Conservation (phyloP, 352 stramenopile species). For the Blastocystis sp. region DNA sequence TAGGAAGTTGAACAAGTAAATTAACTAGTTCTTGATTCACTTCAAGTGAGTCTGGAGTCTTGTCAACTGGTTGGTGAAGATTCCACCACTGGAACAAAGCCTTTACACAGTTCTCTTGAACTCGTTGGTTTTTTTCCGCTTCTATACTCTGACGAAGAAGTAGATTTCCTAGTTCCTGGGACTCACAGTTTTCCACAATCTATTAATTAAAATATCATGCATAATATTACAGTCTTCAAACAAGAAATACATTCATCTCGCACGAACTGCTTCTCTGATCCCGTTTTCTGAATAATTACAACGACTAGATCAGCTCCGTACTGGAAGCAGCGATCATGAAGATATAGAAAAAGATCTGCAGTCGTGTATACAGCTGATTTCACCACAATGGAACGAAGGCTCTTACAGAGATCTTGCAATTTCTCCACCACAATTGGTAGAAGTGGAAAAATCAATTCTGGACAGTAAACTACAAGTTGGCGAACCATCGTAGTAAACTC, state of each 20-base stretch:
- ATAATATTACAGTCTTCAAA: background rate
- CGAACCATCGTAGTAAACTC: background rate
- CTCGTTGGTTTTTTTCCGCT: background rate
- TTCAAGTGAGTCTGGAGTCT: background rate
- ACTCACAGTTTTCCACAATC: slow-evolving; percentile 20
- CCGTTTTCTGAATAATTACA: background rate
- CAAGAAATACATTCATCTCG: slow-evolving; percentile 37
- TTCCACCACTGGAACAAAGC: slow-evolving; percentile 15
- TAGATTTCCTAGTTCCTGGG: background rate
- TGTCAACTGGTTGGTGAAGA: background rate
- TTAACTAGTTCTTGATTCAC: background rate
- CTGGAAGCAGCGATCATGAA: background rate
- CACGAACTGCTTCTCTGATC: slow-evolving; percentile 42
- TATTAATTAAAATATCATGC: background rate
- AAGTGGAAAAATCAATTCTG: background rate
- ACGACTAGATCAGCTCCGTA: background rate
- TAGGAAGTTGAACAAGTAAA: background rate
- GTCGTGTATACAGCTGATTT: background rate
- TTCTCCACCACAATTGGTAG: background rate
- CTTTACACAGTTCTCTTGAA: slow-evolving; percentile 13
- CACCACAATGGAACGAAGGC: background rate
- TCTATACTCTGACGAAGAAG: background rate
- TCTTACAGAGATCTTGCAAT: slow-evolving; percentile 4
- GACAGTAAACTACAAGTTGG: background rate
- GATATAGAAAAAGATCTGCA: background rate